Conservation (phyloP, 2,329 filamentous ascomycete genomes). For the Plenodomus tracheiphilus region DNA sequence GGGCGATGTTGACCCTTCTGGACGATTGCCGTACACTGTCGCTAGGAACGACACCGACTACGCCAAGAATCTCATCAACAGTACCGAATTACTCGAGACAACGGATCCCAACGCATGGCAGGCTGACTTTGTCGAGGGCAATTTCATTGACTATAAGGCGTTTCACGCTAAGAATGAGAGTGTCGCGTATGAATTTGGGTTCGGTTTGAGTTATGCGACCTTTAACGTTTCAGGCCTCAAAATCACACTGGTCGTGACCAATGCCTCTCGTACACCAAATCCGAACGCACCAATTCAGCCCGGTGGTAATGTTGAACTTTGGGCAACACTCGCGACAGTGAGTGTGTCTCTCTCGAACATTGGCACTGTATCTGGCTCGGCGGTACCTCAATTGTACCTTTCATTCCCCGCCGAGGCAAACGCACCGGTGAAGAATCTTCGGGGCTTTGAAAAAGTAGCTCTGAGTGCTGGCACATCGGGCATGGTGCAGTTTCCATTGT, state of each 20-base stretch:
- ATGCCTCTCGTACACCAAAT: constrained; percentile 19
- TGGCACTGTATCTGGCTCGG: constrained; percentile 51
- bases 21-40: constrained; percentile 83
- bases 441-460: constrained; percentile 55
- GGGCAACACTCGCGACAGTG: constrained; percentile 55
- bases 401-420: constrained; percentile 43
- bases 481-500: constrained; percentile 52
- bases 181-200: constrained; percentile 42
- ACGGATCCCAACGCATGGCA: constrained; percentile 49
- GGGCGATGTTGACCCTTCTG: constrained; percentile 74
- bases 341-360: constrained; percentile 56
- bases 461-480: constrained; percentile 49
- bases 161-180: constrained; percentile 48
- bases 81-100: constrained; percentile 32
- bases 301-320: constrained; percentile 62
- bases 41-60: constrained; percentile 73
- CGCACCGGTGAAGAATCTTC: constrained; percentile 45
- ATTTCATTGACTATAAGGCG: constrained; percentile 59
- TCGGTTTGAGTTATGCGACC: constrained; percentile 45
- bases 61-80: constrained; percentile 41
- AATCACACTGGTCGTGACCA: constrained; percentile 11
- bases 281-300: constrained; percentile 22
- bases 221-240: constrained; percentile 33
- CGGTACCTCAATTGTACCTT: constrained; percentile 62
- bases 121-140: constrained; percentile 56